Evolutionary conservation across 805 yeast species (phyloP).

Genomic region (Naumovozyma dairenensis): DNA sequence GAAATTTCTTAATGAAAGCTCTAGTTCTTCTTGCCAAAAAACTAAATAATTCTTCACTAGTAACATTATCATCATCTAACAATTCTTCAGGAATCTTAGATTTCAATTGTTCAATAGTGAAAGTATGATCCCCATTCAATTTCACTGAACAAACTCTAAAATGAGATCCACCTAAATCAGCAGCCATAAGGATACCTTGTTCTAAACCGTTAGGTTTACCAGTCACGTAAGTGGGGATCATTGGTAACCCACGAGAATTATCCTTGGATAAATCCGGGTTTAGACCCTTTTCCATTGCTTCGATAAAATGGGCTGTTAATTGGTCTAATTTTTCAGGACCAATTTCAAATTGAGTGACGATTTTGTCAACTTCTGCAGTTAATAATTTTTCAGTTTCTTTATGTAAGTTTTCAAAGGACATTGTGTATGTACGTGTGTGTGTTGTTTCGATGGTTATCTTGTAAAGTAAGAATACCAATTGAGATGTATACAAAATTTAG

Average conservation of each 20-base stretch:
- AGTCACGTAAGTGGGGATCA: conserved; percentile 91
- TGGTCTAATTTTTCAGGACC: conserved; percentile 19
- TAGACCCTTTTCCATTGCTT: conserved; percentile 54
- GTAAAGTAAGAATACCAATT: too few relatives aligned
- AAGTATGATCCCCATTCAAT: conserved; percentile 71
- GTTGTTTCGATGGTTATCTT: too few relatives aligned
- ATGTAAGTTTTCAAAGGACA: conserved; percentile 27
- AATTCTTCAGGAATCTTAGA: conserved; percentile 68
- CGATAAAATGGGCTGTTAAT: conserved; percentile 42
- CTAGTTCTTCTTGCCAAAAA: conserved; percentile 66
- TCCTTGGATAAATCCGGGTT: conserved; percentile 21
- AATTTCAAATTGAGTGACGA: conserved; percentile 22
- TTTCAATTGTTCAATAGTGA: conserved; percentile 64
- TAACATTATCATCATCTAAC: conserved; percentile 43
- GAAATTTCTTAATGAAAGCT: conserved; percentile 57
- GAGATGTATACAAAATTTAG: too few relatives aligned
- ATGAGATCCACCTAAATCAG: conserved; percentile 94
- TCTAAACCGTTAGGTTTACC: conserved; percentile 79
- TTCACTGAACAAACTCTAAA: conserved; percentile 86
- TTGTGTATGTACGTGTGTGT: conserved; percentile 4
- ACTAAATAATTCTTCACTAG: conserved; percentile 57
- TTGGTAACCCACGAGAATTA: conserved; percentile 49
- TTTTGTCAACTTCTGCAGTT: conserved; percentile 18
- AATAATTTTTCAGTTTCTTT: conserved; percentile 16
- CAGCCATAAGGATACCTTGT: conserved; percentile 74